phyloP scores from a whole-genome alignment of 345 rosid species.

The Arabis alpina region DNA sequence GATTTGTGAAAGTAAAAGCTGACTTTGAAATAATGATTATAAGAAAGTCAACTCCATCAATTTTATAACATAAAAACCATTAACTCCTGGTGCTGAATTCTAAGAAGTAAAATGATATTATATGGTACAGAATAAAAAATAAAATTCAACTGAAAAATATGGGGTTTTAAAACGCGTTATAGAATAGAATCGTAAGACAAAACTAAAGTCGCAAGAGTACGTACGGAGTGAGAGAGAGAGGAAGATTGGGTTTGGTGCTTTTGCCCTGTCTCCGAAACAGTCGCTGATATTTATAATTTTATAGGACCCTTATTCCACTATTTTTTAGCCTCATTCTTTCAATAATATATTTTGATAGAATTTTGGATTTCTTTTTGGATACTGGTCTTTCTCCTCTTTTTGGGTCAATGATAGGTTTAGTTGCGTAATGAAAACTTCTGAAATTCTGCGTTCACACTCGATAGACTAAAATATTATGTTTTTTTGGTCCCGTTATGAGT shows the following conservation, averaged over 20 bases:
- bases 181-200: conserved; percentile 3
- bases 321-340: conserved; percentile 13
- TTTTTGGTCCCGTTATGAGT: background rate
- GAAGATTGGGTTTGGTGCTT: conserved; percentile 36
- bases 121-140: too few species aligned
- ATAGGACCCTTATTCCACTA: conserved; percentile 29
- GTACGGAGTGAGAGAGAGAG: conserved; percentile 19
- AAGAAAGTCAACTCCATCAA: conserved; percentile 29
- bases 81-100: conserved; percentile 15
- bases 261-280: conserved; percentile 26
- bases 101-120: conserved; percentile 8
- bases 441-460: conserved; percentile 25
- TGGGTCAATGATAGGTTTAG: conserved; percentile 26
- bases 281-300: background rate
- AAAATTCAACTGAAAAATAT: too few species aligned
- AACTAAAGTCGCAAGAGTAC: conserved; percentile 2
- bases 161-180: conserved; percentile 31
- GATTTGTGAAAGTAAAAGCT: conserved; percentile 27
- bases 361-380: conserved; percentile 8
- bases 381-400: conserved; percentile 25
- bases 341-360: conserved; percentile 14
- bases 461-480: background rate
- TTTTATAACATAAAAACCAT: background rate
- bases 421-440: conserved; percentile 18
- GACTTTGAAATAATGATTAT: conserved; percentile 26